Base-by-base conservation (phyloP, 345 rosid species). In the Ricinus communis region DNA sequence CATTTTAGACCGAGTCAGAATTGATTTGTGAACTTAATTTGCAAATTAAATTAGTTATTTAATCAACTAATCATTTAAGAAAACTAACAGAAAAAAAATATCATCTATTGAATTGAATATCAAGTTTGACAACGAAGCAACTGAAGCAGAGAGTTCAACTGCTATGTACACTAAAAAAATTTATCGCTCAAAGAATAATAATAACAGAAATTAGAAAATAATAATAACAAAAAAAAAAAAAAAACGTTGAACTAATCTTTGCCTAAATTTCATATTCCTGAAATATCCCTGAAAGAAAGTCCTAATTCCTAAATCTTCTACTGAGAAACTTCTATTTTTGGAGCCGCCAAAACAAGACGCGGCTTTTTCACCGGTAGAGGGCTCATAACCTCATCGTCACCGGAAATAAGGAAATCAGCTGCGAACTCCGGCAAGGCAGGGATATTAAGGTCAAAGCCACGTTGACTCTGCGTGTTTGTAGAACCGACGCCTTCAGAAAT, bases 311-410 rank as follows among this genome's bases (percentile, higher is more conserved):
- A 40, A 28, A 25, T 31, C 60, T 25, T 24, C 47, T 49, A 15
- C 13, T 58, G 61, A 30, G 65, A 18, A 24, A n/a, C 53, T 73
- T 66, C 71, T 14, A 53, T 21, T 33, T 28, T 67, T 18, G 67
- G 54, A 0, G 68, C 60, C 68, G 52, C 18, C 10, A 47, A 51
- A 9, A 70, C 47, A 43, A 43, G 0, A 13, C 76, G 82, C 16
- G 63, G 73, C 66, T 57, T 75, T 41, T 75, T 79, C 19, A 62
- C 62, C 54, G 79, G 82, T 36, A 12, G 57, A 0, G 79, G 79
- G 66, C 82, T 79, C 76, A 71, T 72, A 30, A 79, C 82, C 30
- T 79, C 82, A 27, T 79, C 82, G 2, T 79, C 76, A 13, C 73
- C 75, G 15, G 79, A 71, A 15, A 62, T 46, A 33, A 71, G 40